These are phyloP conservation scores for Allium cepa DNA, from an alignment of 106 monocot genomes.

Conservation along the genomic window DNA sequence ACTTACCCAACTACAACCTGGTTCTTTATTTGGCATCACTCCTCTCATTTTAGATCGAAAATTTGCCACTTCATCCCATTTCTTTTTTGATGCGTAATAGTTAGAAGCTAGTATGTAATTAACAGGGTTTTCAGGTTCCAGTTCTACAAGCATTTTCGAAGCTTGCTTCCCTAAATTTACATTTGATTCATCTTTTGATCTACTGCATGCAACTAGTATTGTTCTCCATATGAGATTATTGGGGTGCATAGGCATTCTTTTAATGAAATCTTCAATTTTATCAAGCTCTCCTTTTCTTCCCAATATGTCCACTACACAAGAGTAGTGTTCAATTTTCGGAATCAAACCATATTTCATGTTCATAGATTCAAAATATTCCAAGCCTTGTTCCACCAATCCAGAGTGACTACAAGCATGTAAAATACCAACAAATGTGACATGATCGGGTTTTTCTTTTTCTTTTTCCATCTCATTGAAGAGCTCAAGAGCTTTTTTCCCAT, in stretches of 20 bases:
- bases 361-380: constrained; percentile 56
- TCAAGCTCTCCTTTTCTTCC: constrained; percentile 58
- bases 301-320: constrained; percentile 66
- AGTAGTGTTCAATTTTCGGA: constrained; percentile 71
- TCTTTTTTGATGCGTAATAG: constrained; percentile 53
- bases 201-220: constrained; percentile 53
- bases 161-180: constrained; percentile 44
- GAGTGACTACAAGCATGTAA: constrained; percentile 83
- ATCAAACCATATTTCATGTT: constrained; percentile 24
- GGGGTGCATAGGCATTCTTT: constrained; percentile 55
- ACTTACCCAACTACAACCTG: constrained; percentile 85
- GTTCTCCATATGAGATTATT: constrained; percentile 83
- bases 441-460: constrained; percentile 34
- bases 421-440: constrained; percentile 70
- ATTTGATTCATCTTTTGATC: constrained; percentile 34
- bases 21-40: constrained; percentile 43
- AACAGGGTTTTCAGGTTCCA: constrained; percentile 83
- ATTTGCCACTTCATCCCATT: constrained; percentile 59
- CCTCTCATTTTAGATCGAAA: constrained; percentile 39
- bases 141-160: constrained; percentile 56
- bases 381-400: constrained; percentile 66
- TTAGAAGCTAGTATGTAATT: constrained; percentile 77
- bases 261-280: constrained; percentile 49
- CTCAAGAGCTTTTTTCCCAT: constrained; percentile 45
- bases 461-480: constrained; percentile 55